Conservation (phyloP, 2,329 filamentous ascomycete species). For the Nannizziopsis arthrosporioides region DNA sequence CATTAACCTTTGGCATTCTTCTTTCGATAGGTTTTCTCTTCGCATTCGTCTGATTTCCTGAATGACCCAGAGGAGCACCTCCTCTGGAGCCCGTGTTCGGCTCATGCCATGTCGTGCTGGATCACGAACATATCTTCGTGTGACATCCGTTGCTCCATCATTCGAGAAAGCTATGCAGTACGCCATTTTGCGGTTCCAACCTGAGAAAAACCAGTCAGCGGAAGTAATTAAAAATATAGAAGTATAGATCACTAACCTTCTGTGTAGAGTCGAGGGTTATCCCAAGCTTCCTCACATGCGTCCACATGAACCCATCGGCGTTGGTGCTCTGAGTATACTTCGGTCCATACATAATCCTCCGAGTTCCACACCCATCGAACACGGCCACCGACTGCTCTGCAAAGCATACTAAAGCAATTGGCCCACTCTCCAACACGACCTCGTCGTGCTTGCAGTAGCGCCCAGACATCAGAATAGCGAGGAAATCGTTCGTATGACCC, state of each 20-base stretch:
- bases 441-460: conserved; percentile 70
- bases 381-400: conserved; percentile 76
- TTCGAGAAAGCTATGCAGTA: conserved; percentile 96
- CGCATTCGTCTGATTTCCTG: conserved; percentile 81
- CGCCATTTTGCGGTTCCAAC: conserved; percentile 91
- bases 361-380: conserved; percentile 98
- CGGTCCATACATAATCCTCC: conserved; percentile 96
- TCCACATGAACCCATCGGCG: conserved; percentile 96
- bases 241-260: conserved; percentile 51
- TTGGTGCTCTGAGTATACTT: conserved; percentile 89
- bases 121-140: conserved; percentile 50
- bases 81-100: conserved; percentile 70
- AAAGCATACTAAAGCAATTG: conserved; percentile 98
- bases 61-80: conserved; percentile 81
- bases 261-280: conserved; percentile 81
- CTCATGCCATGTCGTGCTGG: conserved; percentile 51
- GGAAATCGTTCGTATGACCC: conserved; percentile 78
- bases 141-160: conserved; percentile 62
- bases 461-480: conserved; percentile 90
- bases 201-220: conserved; percentile 26
- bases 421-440: conserved; percentile 93
- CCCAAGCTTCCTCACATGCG: conserved; percentile 87
- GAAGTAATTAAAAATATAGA: conserved; percentile 9
- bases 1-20: conserved; percentile 49
- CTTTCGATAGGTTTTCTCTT: conserved; percentile 61